phyloP scores from a whole-genome alignment of 2,329 filamentous ascomycete species.

The Colletotrichum simmondsii region DNA sequence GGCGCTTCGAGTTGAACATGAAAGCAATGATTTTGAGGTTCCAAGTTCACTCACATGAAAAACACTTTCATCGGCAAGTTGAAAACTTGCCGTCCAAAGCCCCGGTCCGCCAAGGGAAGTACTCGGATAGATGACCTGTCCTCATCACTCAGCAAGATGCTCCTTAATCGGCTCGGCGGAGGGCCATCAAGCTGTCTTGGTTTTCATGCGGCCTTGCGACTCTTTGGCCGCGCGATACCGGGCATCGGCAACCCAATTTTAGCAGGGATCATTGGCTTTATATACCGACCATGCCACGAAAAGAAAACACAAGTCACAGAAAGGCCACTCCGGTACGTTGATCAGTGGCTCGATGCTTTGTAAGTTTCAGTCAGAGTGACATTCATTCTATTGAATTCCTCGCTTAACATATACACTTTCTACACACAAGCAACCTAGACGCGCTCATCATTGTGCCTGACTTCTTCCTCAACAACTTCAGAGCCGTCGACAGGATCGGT shows the following conservation, averaged over 20 bases:
- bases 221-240: constrained; percentile 16
- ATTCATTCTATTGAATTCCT: constrained; percentile 1
- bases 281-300: background rate
- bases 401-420: background rate
- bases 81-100: background rate
- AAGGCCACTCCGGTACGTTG: background rate
- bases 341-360: background rate
- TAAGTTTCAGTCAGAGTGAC: constrained; percentile 3
- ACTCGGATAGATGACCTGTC: background rate
- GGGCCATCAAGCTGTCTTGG: background rate
- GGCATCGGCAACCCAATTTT: background rate
- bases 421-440: constrained; percentile 1
- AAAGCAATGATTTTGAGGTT: no score
- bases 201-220: background rate
- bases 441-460: constrained; percentile 26
- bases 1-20: background rate
- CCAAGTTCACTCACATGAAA: no score
- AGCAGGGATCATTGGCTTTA: background rate
- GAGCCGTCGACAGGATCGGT: constrained; percentile 36
- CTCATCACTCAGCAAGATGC: background rate
- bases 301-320: background rate
- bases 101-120: background rate
- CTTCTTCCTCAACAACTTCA: constrained; percentile 10
- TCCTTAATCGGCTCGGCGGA: background rate
- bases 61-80: background rate